Conservation (phyloP, 352 stramenopile genomes). For the Phytopythium ostracodes region DNA sequence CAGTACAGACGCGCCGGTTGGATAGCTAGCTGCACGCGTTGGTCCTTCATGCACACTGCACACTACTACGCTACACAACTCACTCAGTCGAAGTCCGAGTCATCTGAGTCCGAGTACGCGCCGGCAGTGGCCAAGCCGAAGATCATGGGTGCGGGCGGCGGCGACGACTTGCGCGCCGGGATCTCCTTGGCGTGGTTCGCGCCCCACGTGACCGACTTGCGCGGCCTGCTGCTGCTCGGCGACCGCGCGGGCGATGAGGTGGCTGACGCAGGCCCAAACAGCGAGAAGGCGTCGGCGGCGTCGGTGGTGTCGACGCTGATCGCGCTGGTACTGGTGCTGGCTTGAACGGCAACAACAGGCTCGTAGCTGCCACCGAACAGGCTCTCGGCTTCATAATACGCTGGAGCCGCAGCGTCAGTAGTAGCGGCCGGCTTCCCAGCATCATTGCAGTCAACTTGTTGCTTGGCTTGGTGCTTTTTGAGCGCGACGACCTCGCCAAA, state of each 20-base stretch:
- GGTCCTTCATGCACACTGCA: background rate
- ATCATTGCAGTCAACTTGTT: background rate
- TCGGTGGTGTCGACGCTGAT: slow-evolving; percentile 5
- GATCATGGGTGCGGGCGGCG: slow-evolving; percentile 29
- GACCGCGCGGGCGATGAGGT: background rate
- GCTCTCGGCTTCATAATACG: slow-evolving; percentile 25
- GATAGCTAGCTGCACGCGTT: no score
- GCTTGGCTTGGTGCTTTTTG: slow-evolving; percentile 4
- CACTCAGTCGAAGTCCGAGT: slow-evolving; percentile 48
- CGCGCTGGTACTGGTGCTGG: background rate
- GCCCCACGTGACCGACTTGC: slow-evolving; percentile 30
- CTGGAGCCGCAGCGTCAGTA: background rate
- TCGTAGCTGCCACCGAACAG: slow-evolving; percentile 40
- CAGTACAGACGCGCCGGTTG: background rate
- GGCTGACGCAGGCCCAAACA: background rate
- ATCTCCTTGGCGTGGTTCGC: slow-evolving; percentile 12
- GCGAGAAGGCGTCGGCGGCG: background rate
- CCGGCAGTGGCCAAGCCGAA: slow-evolving; percentile 55
- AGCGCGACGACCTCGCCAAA: slow-evolving; percentile 17
- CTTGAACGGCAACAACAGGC: background rate
- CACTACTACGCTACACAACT: no score
- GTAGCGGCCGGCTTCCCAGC: background rate
- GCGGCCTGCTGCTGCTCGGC: background rate
- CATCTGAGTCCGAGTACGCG: slow-evolving; percentile 44
- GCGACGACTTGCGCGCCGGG: slow-evolving; percentile 9